phyloP scores from a whole-genome alignment of 805 yeast species.

The Danielozyma ontarioensis region DNA sequence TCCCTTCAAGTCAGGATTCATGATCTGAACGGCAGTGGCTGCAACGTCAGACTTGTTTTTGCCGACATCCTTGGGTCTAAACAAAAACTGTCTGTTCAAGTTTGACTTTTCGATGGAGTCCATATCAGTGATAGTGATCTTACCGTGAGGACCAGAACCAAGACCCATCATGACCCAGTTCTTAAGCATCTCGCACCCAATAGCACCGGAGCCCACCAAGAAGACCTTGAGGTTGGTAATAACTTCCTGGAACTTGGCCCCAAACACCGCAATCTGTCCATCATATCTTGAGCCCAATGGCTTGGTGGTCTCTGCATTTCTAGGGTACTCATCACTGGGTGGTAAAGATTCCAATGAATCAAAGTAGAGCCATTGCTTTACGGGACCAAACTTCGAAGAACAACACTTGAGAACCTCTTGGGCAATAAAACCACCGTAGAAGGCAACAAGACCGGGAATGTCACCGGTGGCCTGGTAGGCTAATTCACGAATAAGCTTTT shows the following conservation, averaged over 20 bases:
- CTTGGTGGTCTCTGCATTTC: conserved; percentile 66
- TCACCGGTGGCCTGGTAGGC: conserved; percentile 89
- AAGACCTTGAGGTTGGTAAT: conserved; percentile 78
- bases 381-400: conserved; percentile 92
- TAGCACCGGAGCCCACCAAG: conserved; percentile 96
- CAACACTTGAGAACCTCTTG: conserved; percentile 95
- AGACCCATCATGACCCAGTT: conserved; percentile 97
- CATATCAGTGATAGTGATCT: conserved; percentile 82
- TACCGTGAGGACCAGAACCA: conserved; percentile 87
- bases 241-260: conserved; percentile 66
- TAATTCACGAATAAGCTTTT: conserved; percentile 61
- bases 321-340: conserved; percentile 45
- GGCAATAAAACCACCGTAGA: conserved; percentile 90
- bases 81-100: conserved; percentile 92
- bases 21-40: conserved; percentile 70
- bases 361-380: conserved; percentile 87
- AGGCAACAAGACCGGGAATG: conserved; percentile 82
- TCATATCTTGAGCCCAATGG: conserved; percentile 86
- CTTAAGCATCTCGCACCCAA: conserved; percentile 97
- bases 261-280: conserved; percentile 93
- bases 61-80: conserved; percentile 94
- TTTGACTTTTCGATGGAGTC: conserved; percentile 95
- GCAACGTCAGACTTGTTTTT: conserved; percentile 87
- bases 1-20: conserved; percentile 81
- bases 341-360: conserved; percentile 94